Evolutionary conservation across 2,329 filamentous ascomycete genomes (phyloP).

Genomic region (Epicoccum nigrum): DNA sequence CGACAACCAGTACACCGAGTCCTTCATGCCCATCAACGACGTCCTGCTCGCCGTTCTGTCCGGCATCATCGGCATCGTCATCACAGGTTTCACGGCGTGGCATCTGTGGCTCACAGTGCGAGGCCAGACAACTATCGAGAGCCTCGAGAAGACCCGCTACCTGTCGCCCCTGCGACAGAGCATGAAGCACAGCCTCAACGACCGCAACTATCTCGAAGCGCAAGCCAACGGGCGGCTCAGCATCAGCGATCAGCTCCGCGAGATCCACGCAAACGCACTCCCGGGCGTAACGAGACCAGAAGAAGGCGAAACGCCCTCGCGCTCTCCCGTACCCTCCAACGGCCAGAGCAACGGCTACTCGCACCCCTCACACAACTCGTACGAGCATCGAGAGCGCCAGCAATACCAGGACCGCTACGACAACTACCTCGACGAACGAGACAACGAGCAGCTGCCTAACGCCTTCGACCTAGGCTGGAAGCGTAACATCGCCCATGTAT

Average conservation of each 20-base stretch:
- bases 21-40: conserved; percentile 85
- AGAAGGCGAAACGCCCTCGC: conserved; percentile 72
- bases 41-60: conserved; percentile 85
- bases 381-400: conserved; percentile 64
- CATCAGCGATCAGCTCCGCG: conserved; percentile 72
- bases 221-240: conserved; percentile 49
- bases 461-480: conserved; percentile 90
- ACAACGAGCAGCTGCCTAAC: conserved; percentile 85
- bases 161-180: conserved; percentile 77
- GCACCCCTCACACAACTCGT: conserved; percentile 50
- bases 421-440: conserved; percentile 86
- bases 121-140: conserved; percentile 94
- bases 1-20: conserved; percentile 73
- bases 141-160: conserved; percentile 93
- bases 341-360: conserved; percentile 48
- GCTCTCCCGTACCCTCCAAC: conserved; percentile 37
- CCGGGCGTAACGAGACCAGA: conserved; percentile 81
- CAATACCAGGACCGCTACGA: conserved; percentile 73
- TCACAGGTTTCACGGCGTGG: conserved; percentile 89
- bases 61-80: conserved; percentile 88
- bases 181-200: conserved; percentile 67
- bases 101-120: conserved; percentile 80
- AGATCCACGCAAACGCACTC: conserved; percentile 80
- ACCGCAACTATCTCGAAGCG: conserved; percentile 52
- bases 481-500: conserved; percentile 79